A percentile compares a stretch with the other conserved stretches of the same genome.
Evolutionary conservation across 306 rosid genomes (phyloP).

Genomic region (Vigna angularis): DNA sequence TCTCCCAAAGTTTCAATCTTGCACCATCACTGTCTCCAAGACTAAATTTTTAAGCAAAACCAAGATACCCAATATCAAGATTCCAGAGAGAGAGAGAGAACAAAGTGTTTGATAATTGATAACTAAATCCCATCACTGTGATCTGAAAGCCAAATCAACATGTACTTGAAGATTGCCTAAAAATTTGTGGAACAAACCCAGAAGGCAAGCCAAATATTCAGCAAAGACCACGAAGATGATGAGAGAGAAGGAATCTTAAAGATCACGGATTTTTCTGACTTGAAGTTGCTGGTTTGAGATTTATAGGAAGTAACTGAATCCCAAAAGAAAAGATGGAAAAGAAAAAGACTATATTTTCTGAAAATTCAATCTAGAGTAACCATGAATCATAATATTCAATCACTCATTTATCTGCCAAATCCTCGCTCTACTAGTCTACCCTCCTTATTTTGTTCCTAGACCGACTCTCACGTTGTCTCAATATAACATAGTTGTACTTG

Average conservation of each 20-base stretch:
- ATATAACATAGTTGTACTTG: slow-evolving; percentile 26
- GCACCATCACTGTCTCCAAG: slow-evolving; percentile 3
- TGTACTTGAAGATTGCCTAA: slow-evolving; percentile 37
- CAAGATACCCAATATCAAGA: slow-evolving; percentile 25
- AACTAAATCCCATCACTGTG: slow-evolving; percentile 26
- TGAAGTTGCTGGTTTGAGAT: slow-evolving; percentile 64
- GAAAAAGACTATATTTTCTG: slow-evolving; percentile 26
- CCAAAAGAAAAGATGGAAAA: neutral
- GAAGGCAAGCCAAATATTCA: slow-evolving; percentile 45
- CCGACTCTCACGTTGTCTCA: slow-evolving; percentile 57
- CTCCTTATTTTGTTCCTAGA: slow-evolving; percentile 65
- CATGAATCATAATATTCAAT: slow-evolving; percentile 35
- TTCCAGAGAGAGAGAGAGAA: slow-evolving; percentile 32
- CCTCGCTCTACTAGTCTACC: slow-evolving; percentile 57
- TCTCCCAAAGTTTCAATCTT: slow-evolving; percentile 6
- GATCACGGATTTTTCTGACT: slow-evolving; percentile 57
- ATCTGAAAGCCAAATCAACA: slow-evolving; percentile 30
- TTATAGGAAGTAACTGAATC: neutral
- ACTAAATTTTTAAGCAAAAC: slow-evolving; percentile 41
- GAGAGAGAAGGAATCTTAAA: slow-evolving; percentile 42
- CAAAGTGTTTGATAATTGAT: slow-evolving; percentile 38
- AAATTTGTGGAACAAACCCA: slow-evolving; percentile 56
- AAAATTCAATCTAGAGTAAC: slow-evolving; percentile 64
- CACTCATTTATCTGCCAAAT: slow-evolving; percentile 58
- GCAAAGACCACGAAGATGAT: slow-evolving; percentile 35